Conservation (phyloP, 495 filamentous ascomycete species). For the Sphaerosporella brunnea region DNA sequence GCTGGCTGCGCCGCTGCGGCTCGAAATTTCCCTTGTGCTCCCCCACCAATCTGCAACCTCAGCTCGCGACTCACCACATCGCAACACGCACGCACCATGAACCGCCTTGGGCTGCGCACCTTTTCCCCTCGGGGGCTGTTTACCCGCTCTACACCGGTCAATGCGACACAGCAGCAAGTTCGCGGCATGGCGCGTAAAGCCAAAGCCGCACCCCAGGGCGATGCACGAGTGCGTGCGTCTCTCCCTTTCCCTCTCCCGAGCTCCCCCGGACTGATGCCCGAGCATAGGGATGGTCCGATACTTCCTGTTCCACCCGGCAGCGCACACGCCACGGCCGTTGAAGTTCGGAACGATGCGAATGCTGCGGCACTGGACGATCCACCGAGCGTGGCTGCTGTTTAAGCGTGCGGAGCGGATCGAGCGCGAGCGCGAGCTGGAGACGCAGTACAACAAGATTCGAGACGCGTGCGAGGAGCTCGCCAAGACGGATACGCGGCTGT, state of each 20-base stretch:
- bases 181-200: background rate
- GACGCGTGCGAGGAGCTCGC: conserved; percentile 51
- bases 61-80: background rate
- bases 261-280: background rate
- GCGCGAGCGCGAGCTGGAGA: conserved; percentile 43
- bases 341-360: conserved; percentile 40
- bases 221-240: background rate
- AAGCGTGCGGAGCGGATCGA: conserved; percentile 34
- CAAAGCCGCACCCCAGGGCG: background rate
- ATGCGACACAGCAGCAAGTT: background rate
- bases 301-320: conserved; percentile 22
- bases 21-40: background rate
- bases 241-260: background rate
- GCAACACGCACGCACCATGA: background rate
- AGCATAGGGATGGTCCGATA: conserved; percentile 21
- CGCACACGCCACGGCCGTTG: conserved; percentile 22
- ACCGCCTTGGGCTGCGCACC: background rate
- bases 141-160: background rate
- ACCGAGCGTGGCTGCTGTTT: conserved; percentile 72
- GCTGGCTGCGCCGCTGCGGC: background rate
- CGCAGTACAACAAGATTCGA: conserved; percentile 52
- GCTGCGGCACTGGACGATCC: conserved; percentile 97
- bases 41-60: background rate
- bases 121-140: background rate
- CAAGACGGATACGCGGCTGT: conserved; percentile 41